phyloP scores from a whole-genome alignment of 495 filamentous ascomycete species.

The Xylaria castorea region DNA sequence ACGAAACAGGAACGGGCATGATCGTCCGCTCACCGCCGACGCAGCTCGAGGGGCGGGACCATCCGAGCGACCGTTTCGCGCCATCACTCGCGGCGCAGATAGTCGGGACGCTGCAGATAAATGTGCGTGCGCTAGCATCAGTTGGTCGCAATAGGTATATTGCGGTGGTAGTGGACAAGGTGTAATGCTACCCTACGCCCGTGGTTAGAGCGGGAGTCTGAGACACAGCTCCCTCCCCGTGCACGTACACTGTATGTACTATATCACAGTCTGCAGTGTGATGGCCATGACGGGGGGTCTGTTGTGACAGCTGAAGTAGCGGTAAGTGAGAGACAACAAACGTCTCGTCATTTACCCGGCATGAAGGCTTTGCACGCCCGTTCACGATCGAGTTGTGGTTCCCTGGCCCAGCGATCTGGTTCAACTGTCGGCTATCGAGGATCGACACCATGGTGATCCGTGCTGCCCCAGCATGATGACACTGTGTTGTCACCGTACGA shows the following conservation, averaged over 20 bases:
- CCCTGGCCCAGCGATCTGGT: constrained; percentile 43
- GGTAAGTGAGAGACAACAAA: constrained; percentile 20
- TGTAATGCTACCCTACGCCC: not conserved
- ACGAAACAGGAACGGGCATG: constrained; percentile 6
- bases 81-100: constrained; percentile 14
- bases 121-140: constrained; percentile 7
- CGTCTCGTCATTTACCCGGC: constrained; percentile 19
- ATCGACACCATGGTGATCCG: constrained; percentile 19
- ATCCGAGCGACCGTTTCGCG: constrained; percentile 29
- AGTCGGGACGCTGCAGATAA: constrained; percentile 26
- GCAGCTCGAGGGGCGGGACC: constrained; percentile 2
- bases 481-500: constrained; percentile 23
- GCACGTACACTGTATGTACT: constrained; percentile 9
- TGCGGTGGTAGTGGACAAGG: constrained; percentile 5
- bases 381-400: constrained; percentile 20
- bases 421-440: constrained; percentile 43
- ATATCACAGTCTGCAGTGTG: not conserved
- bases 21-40: constrained; percentile 21
- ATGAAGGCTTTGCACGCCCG: constrained; percentile 4
- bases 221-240: not conserved
- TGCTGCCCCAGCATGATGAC: constrained; percentile 2
- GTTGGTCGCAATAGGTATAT: not conserved
- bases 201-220: not conserved
- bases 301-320: constrained; percentile 27
- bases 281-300: constrained; percentile 3